These are phyloP conservation scores for Cyberlindnera xishuangbannaensis DNA, from an alignment of 805 yeast species.

Conservation along the genomic window DNA sequence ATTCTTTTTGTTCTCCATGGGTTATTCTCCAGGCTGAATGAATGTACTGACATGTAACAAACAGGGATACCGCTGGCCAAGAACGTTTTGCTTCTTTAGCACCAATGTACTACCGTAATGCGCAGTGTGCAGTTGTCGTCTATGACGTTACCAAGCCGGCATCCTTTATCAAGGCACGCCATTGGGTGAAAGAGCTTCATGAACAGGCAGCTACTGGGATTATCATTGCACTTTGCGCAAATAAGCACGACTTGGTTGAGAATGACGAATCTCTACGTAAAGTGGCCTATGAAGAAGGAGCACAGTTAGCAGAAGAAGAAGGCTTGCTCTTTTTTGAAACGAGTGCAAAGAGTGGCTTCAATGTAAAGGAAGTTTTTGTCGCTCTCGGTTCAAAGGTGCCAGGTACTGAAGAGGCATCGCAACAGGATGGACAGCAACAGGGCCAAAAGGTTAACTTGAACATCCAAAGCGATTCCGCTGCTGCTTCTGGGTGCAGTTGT, in stretches of 20 bases:
- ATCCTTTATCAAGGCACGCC: constrained; percentile 91
- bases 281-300: constrained; percentile 83
- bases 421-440: constrained; percentile 7
- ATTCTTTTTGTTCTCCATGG: no score
- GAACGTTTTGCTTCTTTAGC: constrained; percentile 95
- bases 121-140: constrained; percentile 94
- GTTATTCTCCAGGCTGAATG: not conserved
- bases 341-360: constrained; percentile 84
- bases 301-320: constrained; percentile 84
- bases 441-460: constrained; percentile 28
- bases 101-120: constrained; percentile 96
- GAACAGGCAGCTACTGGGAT: constrained; percentile 93
- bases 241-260: constrained; percentile 77
- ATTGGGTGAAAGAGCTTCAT: constrained; percentile 95
- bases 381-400: constrained; percentile 89
- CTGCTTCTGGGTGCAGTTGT: constrained; percentile 29
- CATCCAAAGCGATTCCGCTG: constrained; percentile 26
- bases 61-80: constrained; percentile 91
- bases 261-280: constrained; percentile 55
- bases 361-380: constrained; percentile 86
- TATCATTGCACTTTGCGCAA: constrained; percentile 89
- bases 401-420: constrained; percentile 11
- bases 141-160: constrained; percentile 95
- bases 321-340: constrained; percentile 89
- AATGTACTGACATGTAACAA: constrained; percentile 4